Evolutionary conservation across 2,329 filamentous ascomycete genomes (phyloP), one percentile per base, ranked within the genome.

Genomic region (Pseudogymnoascus sp.): DNA sequence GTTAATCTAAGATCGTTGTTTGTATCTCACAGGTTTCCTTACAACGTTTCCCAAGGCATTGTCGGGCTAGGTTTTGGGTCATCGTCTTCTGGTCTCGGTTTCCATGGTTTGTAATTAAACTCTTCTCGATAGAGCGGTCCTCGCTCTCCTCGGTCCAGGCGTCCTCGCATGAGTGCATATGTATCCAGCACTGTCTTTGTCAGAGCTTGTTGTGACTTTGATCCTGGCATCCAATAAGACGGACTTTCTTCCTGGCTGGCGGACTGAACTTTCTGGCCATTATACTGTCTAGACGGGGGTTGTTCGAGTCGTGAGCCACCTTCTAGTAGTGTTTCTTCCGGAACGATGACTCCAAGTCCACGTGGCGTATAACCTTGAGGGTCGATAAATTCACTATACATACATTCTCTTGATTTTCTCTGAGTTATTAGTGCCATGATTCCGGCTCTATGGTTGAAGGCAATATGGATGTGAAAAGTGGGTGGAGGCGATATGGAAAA

Each of bases 141-240:
- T 5, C 23, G 45, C 19, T 30, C 45, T 19, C 45, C 45, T 18
- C 45, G 45, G 3, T 9, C 15, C 23, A 52, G 45, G 15, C 45
- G 45, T 19, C 45, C 45, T 19, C 45, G n/a, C 45, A 52, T 52
- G 45, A 52, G 45, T 19, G 45, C 45, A 8, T 52, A 52, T 52
- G 45, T 30, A 52, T 52, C 23, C 23, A 52, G 13, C 45, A 52
- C 30, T 19, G 45, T 52, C 10, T 30, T 52, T 12, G 45, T 52
- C n/a, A 52, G n/a, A 30, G 26, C 30, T 52, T 30, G 45, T 10
- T 52, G 45, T 18, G 45, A 5, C 15, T 26, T 13, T 8, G 26
- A 33, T 33, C 28, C 26, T 52, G 45, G 23, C n/a, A 52, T 30
- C 45, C n/a, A 28, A 30, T 18, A 52, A 12, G n/a, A 5, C n/a